phyloP scores from a whole-genome alignment of 2,329 filamentous ascomycete genomes.

The Penicillium nordicum region DNA sequence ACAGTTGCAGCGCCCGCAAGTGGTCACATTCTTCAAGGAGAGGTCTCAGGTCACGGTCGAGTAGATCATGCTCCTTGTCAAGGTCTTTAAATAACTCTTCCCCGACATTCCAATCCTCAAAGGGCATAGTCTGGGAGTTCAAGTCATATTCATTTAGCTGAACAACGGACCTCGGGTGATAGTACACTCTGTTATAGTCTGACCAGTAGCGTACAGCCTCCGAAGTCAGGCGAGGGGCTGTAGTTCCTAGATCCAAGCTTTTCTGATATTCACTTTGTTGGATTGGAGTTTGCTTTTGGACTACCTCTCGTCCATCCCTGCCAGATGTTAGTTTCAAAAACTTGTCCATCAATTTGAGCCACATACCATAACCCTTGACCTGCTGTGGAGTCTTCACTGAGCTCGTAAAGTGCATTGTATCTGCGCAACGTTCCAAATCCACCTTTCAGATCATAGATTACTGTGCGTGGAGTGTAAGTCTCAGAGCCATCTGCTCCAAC shows the following conservation, averaged over 20 bases:
- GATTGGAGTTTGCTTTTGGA: slow-evolving; percentile 68
- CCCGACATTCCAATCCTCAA: slow-evolving; percentile 71
- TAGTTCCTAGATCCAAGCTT: slow-evolving; percentile 68
- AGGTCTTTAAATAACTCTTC: slow-evolving; percentile 70
- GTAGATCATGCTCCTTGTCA: slow-evolving; percentile 76
- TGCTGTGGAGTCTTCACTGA: slow-evolving; percentile 38
- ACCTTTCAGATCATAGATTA: slow-evolving; percentile 94
- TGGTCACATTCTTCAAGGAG: slow-evolving; percentile 93
- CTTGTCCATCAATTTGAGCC: background rate
- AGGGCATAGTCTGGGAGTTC: slow-evolving; percentile 74
- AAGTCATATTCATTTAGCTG: slow-evolving; percentile 86
- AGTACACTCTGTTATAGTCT: slow-evolving; percentile 90
- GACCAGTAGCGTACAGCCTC: slow-evolving; percentile 90
- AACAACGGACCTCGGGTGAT: slow-evolving; percentile 80
- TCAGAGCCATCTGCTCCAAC: slow-evolving; percentile 79
- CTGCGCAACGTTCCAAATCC: slow-evolving; percentile 85
- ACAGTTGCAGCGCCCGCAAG: slow-evolving; percentile 80
- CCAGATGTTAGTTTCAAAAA: background rate
- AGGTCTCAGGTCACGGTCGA: slow-evolving; percentile 84
- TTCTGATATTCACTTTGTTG: slow-evolving; percentile 71
- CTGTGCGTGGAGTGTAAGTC: slow-evolving; percentile 84
- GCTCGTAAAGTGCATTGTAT: slow-evolving; percentile 82
- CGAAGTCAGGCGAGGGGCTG: slow-evolving; percentile 62
- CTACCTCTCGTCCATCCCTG: slow-evolving; percentile 64
- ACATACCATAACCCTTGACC: slow-evolving; percentile 47